Base-by-base conservation (phyloP, 1,139 yeast species). In the Scheffersomyces lignicola region DNA sequence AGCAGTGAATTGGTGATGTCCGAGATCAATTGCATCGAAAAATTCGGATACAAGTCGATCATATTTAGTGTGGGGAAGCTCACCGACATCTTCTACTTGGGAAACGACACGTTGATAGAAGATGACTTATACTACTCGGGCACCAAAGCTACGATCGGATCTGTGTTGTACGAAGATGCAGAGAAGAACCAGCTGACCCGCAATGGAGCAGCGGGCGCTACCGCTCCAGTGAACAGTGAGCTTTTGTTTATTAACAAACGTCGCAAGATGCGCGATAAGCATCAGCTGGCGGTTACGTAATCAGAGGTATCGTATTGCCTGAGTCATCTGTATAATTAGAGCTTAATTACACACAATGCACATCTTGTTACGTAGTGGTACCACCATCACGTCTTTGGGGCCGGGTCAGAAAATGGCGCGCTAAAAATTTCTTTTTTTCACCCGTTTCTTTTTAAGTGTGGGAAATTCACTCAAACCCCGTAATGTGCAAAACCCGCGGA, bases 11-110 rank as follows among this genome's bases (percentile, higher is more conserved):
- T 26, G 11, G 20, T 15, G 4, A 26, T 26, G 7, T 44, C 76
- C 69, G 40, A 75, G 65, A 52, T 72, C 62, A 40, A 61, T 69
- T 57, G 63, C 35, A 55, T 66, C 31, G 71, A 70, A 28, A 80
- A 79, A 51, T 85, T 81, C 54, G 95, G 95, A 1, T 85, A 78
- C 52, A 86, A 87, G 51, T 75, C 94, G 0, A 78, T 85, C 15
- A 80, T 85, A 18, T 80, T 83, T 21, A 79, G 80, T 26, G 81
- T 84, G 53, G 94, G 92, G 21, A 82, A 82, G 45, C 59, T 77
- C 10, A 73, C 86, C 68, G 82, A 83, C 50, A 75, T 87, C 24
- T 61, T 86, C 29, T 86, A 83, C 51, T 66, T 84, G 45, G 95
- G 95, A 6, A 81, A 78, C 48, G 69, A 68, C 36, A 67, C 67